These are phyloP conservation scores for Neocucurbitaria cava DNA, from an alignment of 2,329 filamentous ascomycete species.

Conservation along the genomic window DNA sequence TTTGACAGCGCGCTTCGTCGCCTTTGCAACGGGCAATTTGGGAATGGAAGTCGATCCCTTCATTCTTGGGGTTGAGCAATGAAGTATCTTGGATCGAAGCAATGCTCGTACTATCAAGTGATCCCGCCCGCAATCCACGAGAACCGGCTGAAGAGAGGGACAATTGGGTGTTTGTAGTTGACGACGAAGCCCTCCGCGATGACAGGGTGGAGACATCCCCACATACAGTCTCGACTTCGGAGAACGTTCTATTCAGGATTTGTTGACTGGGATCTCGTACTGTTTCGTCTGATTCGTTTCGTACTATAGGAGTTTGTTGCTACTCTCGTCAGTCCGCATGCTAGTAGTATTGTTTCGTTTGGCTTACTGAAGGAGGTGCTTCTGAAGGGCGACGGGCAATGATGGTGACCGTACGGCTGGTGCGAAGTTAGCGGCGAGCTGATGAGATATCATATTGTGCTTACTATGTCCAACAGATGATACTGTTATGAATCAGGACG, in stretches of 20 bases:
- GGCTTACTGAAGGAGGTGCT: background rate
- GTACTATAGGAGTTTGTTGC: background rate
- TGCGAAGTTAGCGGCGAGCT: background rate
- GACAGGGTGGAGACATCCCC: background rate
- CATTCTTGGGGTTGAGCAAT: background rate
- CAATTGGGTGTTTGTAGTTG: conserved; percentile 5
- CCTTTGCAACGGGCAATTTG: conserved; percentile 10
- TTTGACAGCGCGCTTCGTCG: background rate
- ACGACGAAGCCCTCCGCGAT: conserved; percentile 3
- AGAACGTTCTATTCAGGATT: conserved; percentile 8
- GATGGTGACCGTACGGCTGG: background rate
- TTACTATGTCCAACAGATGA: conserved; percentile 6
- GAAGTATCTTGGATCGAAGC: background rate
- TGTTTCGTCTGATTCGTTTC: background rate
- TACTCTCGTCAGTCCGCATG: background rate
- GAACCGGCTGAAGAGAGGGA: conserved; percentile 12
- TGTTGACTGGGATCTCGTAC: background rate
- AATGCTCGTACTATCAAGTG: conserved; percentile 8
- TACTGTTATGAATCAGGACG: conserved; percentile 3
- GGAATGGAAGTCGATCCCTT: conserved; percentile 22
- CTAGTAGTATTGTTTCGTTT: background rate
- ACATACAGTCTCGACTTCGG: conserved; percentile 13
- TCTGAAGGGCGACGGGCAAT: conserved; percentile 16
- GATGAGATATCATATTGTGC: background rate
- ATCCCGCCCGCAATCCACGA: background rate